These are phyloP conservation scores for Diplocarpon rosae DNA, from an alignment of 2,329 filamentous ascomycete species.

Conservation along the genomic window DNA sequence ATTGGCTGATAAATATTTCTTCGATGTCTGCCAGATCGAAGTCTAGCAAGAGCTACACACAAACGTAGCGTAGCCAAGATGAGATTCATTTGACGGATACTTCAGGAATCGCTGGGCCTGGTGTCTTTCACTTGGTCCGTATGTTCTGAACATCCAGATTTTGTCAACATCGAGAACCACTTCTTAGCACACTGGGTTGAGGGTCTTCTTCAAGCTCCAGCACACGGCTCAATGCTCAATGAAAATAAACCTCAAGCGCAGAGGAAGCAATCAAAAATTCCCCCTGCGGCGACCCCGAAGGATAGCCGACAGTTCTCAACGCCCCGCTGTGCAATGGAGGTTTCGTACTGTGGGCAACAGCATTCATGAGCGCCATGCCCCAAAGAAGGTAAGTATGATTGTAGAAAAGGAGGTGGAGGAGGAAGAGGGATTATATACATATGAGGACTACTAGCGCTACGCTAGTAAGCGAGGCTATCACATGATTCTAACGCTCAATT, in stretches of 20 bases:
- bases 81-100: too few species aligned
- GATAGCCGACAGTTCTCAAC: conserved; percentile 31
- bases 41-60: too few species aligned
- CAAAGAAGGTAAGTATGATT: conserved; percentile 30
- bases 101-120: too few species aligned
- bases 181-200: too few species aligned
- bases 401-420: conserved; percentile 15
- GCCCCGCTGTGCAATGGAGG: conserved; percentile 48
- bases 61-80: too few species aligned
- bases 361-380: conserved; percentile 23
- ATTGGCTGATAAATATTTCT: too few species aligned
- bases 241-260: conserved; percentile 26
- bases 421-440: conserved; percentile 1
- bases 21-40: too few species aligned
- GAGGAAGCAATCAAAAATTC: conserved; percentile 28
- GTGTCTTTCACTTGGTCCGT: too few species aligned
- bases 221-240: conserved; percentile 25
- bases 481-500: too few species aligned
- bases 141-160: too few species aligned
- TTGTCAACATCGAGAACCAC: too few species aligned
- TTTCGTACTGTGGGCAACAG: conserved; percentile 27
- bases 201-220: conserved; percentile 6
- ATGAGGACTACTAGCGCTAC: neutral
- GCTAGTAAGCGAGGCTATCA: neutral
- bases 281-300: conserved; percentile 27